Conservation (phyloP, 1,284 basidiomycete genomes). For the Termitomyces sp. region DNA sequence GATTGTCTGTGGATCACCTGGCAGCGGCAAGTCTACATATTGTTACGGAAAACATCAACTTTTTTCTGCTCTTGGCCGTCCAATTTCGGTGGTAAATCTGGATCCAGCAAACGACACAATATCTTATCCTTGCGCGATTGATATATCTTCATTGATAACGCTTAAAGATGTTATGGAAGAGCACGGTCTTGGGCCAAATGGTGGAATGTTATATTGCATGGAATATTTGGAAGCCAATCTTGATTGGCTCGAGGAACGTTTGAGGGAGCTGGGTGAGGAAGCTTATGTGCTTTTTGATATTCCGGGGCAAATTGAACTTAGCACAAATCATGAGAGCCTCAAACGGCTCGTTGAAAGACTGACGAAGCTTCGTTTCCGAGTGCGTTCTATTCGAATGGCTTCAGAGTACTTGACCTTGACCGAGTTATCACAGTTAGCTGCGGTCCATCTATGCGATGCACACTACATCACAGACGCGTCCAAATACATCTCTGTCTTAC, state of each 20-base stretch:
- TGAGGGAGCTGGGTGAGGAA: constrained; percentile 66
- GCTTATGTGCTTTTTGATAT: constrained; percentile 93
- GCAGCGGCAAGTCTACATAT: constrained; percentile 92
- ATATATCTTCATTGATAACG: constrained; percentile 84
- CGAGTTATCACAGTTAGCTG: constrained; percentile 63
- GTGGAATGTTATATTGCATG: constrained; percentile 95
- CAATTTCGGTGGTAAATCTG: constrained; percentile 88
- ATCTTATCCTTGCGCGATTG: constrained; percentile 87
- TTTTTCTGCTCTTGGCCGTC: constrained; percentile 80
- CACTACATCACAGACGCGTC: constrained; percentile 95
- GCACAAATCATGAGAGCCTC: constrained; percentile 90
- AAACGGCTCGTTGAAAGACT: constrained; percentile 75
- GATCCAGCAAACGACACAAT: constrained; percentile 92
- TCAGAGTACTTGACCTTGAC: constrained; percentile 23
- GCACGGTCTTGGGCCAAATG: constrained; percentile 89
- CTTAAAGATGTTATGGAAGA: constrained; percentile 87
- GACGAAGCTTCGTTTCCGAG: constrained; percentile 78
- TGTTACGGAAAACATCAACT: constrained; percentile 93
- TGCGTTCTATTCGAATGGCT: constrained; percentile 35
- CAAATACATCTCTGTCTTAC: constrained; percentile 91
- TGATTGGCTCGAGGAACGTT: constrained; percentile 85
- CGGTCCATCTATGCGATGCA: constrained; percentile 93
- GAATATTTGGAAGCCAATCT: constrained; percentile 95
- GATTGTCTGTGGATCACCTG: constrained; percentile 88
- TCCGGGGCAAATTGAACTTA: constrained; percentile 96